Evolutionary conservation across 2,329 filamentous ascomycete species (phyloP).

Genomic region (Aciculosporium take): DNA sequence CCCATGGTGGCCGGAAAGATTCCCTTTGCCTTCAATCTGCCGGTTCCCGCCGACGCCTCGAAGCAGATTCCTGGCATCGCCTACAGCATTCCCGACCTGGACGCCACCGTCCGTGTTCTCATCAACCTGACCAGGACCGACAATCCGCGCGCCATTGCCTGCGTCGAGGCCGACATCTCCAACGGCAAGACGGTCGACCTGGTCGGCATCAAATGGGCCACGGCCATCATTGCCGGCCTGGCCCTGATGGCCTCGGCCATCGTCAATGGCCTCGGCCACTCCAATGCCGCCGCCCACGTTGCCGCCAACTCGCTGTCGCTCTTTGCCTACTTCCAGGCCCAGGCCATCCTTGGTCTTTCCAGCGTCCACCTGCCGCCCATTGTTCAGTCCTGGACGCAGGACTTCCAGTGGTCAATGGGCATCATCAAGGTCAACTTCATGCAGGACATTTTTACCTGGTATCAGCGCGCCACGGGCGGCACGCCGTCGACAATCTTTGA

Average conservation of each 20-base stretch:
- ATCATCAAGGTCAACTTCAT: slow-evolving; percentile 81
- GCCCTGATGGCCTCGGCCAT: slow-evolving; percentile 75
- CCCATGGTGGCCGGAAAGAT: slow-evolving; percentile 82
- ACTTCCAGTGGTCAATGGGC: slow-evolving; percentile 97
- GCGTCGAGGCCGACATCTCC: slow-evolving; percentile 74
- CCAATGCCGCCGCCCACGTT: slow-evolving; percentile 87
- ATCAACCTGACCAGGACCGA: slow-evolving; percentile 55
- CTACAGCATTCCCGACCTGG: slow-evolving; percentile 80
- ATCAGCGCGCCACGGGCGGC: slow-evolving; percentile 83
- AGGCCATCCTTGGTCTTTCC: slow-evolving; percentile 80
- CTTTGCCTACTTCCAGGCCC: slow-evolving; percentile 86
- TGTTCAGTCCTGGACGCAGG: slow-evolving; percentile 86
- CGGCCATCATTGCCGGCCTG: slow-evolving; percentile 74
- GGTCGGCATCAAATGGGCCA: slow-evolving; percentile 75
- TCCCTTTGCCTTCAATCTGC: slow-evolving; percentile 55
- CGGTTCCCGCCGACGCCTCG: slow-evolving; percentile 42
- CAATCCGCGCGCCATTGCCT: slow-evolving; percentile 50
- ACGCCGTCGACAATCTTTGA: slow-evolving; percentile 68
- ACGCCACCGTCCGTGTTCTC: slow-evolving; percentile 68
- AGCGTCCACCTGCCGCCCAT: slow-evolving; percentile 72
- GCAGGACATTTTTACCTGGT: slow-evolving; percentile 85
- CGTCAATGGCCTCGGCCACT: slow-evolving; percentile 79
- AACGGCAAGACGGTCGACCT: slow-evolving; percentile 90
- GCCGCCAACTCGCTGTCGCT: slow-evolving; percentile 89
- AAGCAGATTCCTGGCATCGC: slow-evolving; percentile 64